These are phyloP conservation scores for Colletotrichum sublineola DNA, from an alignment of 2,329 filamentous ascomycete species.

Conservation along the genomic window DNA sequence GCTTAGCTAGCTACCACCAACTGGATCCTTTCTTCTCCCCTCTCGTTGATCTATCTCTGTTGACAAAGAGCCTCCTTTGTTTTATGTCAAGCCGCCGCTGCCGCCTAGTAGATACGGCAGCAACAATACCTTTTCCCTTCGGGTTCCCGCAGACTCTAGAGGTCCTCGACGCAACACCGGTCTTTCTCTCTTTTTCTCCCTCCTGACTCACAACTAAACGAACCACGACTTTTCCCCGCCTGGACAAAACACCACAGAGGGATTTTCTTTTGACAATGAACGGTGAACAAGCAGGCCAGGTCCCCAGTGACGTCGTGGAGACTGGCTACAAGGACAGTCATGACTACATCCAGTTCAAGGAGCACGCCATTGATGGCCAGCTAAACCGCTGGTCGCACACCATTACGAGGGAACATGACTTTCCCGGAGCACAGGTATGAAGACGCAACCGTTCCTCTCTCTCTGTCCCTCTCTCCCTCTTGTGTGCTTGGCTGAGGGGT, in stretches of 20 bases:
- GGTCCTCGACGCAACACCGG: neutral
- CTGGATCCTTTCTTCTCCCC: neutral
- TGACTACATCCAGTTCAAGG: conserved; percentile 68
- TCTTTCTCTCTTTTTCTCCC: neutral
- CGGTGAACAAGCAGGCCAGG: conserved; percentile 25
- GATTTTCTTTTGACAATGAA: conserved; percentile 22
- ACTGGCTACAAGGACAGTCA: conserved; percentile 59
- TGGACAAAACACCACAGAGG: neutral
- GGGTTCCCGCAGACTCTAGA: too few species aligned
- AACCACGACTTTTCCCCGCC: neutral
- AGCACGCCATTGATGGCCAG: conserved; percentile 63
- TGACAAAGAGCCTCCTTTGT: neutral
- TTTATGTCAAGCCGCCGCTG: neutral
- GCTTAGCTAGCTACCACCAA: neutral
- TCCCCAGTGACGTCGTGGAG: conserved; percentile 19
- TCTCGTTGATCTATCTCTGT: neutral
- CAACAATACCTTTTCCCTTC: neutral
- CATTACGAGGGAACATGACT: conserved; percentile 88
- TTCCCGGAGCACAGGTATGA: conserved; percentile 86
- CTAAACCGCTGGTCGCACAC: conserved; percentile 90
- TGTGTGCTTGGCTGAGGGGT: conserved; percentile 9
- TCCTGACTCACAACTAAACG: neutral
- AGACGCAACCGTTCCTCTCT: neutral
- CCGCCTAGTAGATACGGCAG: neutral
- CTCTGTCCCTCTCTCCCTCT: neutral